These are phyloP conservation scores for Trametes meyenii DNA, from an alignment of 768 basidiomycete species.

Conservation along the genomic window DNA sequence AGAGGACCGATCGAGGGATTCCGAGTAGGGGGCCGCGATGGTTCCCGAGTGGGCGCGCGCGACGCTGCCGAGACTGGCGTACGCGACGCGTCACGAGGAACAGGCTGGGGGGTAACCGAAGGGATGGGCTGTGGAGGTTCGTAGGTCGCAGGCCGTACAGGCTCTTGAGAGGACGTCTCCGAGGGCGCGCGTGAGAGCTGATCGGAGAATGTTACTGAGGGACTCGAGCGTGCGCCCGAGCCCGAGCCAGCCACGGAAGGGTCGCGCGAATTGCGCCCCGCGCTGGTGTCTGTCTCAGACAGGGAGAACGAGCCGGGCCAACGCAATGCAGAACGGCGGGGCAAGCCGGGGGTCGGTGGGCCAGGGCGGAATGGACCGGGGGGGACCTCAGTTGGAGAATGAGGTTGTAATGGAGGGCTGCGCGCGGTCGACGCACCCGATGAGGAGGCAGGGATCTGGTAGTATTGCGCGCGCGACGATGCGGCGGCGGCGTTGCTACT, in stretches of 20 bases:
- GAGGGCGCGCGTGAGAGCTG: constrained; percentile 14
- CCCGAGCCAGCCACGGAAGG: constrained; percentile 3
- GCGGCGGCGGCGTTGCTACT: constrained; percentile 1
- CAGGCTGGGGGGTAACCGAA: background rate
- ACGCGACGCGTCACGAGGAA: background rate
- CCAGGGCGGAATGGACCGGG: background rate
- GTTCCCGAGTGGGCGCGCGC: background rate
- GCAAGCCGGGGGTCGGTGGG: constrained; percentile 9
- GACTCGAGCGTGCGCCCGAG: background rate
- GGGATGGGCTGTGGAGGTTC: background rate
- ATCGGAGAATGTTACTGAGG: constrained; percentile 1
- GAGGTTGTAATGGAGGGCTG: constrained; percentile 18
- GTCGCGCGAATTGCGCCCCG: background rate
- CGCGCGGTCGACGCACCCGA: constrained; percentile 23
- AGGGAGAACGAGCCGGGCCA: constrained; percentile 31
- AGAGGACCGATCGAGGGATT: background rate
- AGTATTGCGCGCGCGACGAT: constrained; percentile 25
- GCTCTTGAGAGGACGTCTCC: constrained; percentile 18
- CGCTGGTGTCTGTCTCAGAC: constrained; percentile 26
- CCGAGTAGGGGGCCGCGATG: background rate
- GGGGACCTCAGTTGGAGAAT: constrained; percentile 4
- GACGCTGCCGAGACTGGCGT: background rate
- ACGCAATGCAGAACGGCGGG: constrained; percentile 27
- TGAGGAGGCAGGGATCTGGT: constrained; percentile 20
- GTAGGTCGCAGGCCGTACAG: constrained; percentile 4